Base-by-base conservation (phyloP, 2,329 filamentous ascomycete genomes). In the Alternaria ventricosa region DNA sequence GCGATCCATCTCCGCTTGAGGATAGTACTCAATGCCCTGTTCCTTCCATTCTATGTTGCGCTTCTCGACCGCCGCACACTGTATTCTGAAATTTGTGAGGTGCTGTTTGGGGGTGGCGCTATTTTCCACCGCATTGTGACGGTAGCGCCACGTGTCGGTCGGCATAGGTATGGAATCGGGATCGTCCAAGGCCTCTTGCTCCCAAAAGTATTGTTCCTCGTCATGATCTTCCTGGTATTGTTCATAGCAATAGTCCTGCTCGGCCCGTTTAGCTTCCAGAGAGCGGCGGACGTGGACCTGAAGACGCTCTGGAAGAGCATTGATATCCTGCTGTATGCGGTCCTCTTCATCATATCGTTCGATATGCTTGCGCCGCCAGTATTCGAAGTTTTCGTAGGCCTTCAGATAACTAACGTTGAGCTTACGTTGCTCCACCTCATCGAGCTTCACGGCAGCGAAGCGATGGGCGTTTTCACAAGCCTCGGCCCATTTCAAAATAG, bases 341-440 rank as follows among this genome's bases (percentile, higher is more conserved):
- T 47, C 50, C 20, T 55, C 50, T 28, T 55, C 28, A 5, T 60
- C 22, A 13, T 25, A 43, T 22, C 25, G 2, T 28, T 55, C 57
- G 13, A 55, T 41, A 43, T 60, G 36, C 57, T 41, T 47, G n/a
- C 36, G 49, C 15, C 57, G 50, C 57, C 57, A 60, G 10, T n/a
- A 27, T 12, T 60, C 49, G 57, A 60, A 60, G 13, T 28, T 15
- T 11, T 28, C 23, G 28, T 46, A 46, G 11, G 50, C 57, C 12
- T 13, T 18, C 1, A 11, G 18, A 28, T 60, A 55, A 15, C 45
- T 30, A 20, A 18, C n/a, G 10, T 60, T 23, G 41, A 60, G 36
- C 11, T 8, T 15, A 27, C 23, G 18, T 11, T 27, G 49, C 20
- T 53, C 56, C 41, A 25, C 27, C 6, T 53, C 25, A n/a, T 41